phyloP scores from a whole-genome alignment of 129 eudicot genomes.

The Mikania micrantha region DNA sequence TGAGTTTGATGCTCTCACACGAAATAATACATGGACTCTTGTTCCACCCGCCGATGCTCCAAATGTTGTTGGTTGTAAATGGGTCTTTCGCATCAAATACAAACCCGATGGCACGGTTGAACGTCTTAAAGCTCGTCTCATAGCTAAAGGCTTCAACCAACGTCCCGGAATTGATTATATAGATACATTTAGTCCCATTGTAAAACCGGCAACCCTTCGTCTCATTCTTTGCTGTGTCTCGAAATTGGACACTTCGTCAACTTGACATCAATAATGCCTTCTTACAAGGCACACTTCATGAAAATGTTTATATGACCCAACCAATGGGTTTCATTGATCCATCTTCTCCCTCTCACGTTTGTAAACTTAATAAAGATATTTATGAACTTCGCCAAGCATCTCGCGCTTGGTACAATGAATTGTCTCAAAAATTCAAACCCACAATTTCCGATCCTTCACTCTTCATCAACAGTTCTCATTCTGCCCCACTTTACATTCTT shows the following conservation, averaged over 20 bases:
- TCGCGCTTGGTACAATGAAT: neutral
- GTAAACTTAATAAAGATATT: neutral
- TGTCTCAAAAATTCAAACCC: neutral
- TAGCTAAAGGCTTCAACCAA: neutral
- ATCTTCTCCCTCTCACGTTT: neutral
- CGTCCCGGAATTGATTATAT: neutral
- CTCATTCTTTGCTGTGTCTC: no score
- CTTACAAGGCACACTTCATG: neutral
- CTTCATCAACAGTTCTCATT: neutral
- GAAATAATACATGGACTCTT: neutral
- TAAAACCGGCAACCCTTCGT: neutral
- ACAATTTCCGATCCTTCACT: neutral
- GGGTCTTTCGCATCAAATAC: neutral
- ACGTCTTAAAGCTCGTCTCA: neutral
- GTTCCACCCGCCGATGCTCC: neutral
- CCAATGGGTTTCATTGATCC: neutral
- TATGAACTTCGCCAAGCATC: neutral
- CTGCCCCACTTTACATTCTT: no score
- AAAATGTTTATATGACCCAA: neutral
- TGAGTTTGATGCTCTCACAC: neutral
- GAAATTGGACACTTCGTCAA: no score
- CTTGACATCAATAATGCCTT: neutral
- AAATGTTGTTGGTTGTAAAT: neutral
- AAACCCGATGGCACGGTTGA: neutral
- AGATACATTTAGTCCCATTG: neutral